Conservation (phyloP, 768 basidiomycete species). For the Boletus barrowsii region DNA sequence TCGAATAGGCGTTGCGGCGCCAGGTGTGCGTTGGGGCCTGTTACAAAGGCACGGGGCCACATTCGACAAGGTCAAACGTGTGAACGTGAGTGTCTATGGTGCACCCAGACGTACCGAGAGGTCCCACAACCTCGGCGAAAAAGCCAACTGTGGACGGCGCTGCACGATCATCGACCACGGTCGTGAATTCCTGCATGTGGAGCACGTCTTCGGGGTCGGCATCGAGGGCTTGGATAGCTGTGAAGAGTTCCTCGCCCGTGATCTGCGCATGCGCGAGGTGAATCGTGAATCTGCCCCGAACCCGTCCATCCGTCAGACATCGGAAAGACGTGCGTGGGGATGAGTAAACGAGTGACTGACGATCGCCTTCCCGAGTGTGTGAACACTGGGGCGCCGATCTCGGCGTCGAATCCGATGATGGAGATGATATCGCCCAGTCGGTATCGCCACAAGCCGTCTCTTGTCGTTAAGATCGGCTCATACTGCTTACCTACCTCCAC, state of each 20-base stretch:
- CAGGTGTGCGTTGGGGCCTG: conserved; percentile 7
- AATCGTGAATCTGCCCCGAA: conserved; percentile 7
- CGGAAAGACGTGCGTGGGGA: neutral
- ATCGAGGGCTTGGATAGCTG: neutral
- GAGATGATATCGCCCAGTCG: conserved; percentile 18
- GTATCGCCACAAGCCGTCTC: conserved; percentile 25
- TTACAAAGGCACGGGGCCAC: neutral
- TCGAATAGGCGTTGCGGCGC: conserved; percentile 7
- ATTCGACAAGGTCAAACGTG: neutral
- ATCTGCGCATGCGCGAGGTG: conserved; percentile 2
- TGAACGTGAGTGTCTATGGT: neutral
- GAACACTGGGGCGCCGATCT: conserved; percentile 11
- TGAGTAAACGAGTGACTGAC: conserved; percentile 7
- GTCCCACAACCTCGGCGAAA: conserved; percentile 10
- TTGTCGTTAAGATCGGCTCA: conserved; percentile 22
- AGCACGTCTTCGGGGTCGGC: neutral
- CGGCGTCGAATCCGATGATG: conserved; percentile 15
- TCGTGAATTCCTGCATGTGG: conserved; percentile 16
- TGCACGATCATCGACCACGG: conserved; percentile 11
- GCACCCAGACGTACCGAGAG: conserved; percentile 6
- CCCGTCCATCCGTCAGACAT: neutral
- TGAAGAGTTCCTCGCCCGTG: conserved; percentile 9
- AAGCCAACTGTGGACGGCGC: conserved; percentile 9
- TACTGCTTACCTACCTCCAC: conserved; percentile 17
- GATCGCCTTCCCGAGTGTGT: conserved; percentile 12